Conservation (phyloP, 495 filamentous ascomycete species). For the Penicillium nucicola region DNA sequence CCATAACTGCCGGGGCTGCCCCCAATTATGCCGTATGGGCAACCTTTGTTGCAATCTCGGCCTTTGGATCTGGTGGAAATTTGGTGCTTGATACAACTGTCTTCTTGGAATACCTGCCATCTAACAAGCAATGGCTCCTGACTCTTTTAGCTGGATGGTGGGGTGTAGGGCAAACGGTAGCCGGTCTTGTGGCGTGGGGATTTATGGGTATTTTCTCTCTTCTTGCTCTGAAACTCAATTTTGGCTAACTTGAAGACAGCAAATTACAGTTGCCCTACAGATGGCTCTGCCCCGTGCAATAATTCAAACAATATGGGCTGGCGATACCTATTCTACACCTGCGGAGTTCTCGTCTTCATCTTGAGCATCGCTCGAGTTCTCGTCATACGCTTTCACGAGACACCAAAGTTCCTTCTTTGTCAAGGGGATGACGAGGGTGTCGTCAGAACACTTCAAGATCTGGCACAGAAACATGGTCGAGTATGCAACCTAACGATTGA, state of each 20-base stretch:
- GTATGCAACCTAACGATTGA: slow-evolving; percentile 10
- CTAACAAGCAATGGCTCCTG: slow-evolving; percentile 21
- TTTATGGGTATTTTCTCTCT: slow-evolving; percentile 11
- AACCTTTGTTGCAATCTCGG: slow-evolving; percentile 13
- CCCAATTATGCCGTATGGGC: slow-evolving; percentile 11
- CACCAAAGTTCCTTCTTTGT: slow-evolving; percentile 17
- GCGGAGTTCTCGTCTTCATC: slow-evolving; percentile 12
- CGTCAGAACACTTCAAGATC: slow-evolving; percentile 8
- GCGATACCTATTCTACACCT: slow-evolving; percentile 18
- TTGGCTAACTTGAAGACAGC: slow-evolving; percentile 2
- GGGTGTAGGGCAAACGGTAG: slow-evolving; percentile 17
- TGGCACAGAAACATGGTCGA: slow-evolving; percentile 12
- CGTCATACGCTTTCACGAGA: slow-evolving; percentile 18
- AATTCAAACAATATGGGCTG: slow-evolving; percentile 20
- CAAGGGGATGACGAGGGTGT: slow-evolving; percentile 15
- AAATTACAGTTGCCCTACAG: slow-evolving; percentile 12
- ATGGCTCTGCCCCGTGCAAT: slow-evolving; percentile 11
- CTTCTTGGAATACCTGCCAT: slow-evolving; percentile 16
- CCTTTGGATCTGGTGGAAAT: slow-evolving; percentile 18
- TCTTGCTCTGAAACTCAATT: background rate
- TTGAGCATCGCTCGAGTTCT: slow-evolving; percentile 15
- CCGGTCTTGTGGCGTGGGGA: slow-evolving; percentile 15
- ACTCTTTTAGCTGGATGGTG: slow-evolving; percentile 19
- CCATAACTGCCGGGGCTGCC: slow-evolving; percentile 14
- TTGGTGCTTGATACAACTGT: slow-evolving; percentile 17